These are phyloP conservation scores for Stephanodiscus triporus DNA, from an alignment of 108 stramenopile genomes.

Conservation along the genomic window DNA sequence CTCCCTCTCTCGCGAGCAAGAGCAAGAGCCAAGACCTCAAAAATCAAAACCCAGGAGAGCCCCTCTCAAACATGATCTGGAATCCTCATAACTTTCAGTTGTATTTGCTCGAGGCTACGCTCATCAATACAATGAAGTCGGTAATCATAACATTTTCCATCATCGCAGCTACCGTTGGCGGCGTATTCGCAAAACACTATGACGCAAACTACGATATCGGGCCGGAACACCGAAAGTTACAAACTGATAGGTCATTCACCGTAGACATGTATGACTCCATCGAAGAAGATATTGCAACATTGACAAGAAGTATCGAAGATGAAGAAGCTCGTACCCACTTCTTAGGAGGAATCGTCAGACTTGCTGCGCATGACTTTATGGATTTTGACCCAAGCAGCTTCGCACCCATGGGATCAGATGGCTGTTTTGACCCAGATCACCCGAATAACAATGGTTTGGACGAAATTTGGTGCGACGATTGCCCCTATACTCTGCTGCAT, in stretches of 20 bases:
- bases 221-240: no score
- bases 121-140: no score
- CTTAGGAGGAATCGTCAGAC: neutral
- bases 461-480: conserved; percentile 16
- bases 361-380: conserved; percentile 10
- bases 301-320: neutral
- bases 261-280: neutral
- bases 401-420: conserved; percentile 15
- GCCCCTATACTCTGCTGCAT: conserved; percentile 5
- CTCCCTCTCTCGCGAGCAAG: no score
- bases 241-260: no score
- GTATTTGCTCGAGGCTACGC: neutral
- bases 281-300: neutral
- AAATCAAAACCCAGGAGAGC: no score
- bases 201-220: no score
- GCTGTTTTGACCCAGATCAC: conserved; percentile 19
- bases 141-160: no score
- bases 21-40: no score
- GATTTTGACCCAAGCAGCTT: neutral
- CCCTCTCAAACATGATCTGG: no score
- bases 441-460: conserved; percentile 10
- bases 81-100: no score
- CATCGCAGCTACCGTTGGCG: no score
- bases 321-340: neutral
- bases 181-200: no score